Evolutionary conservation across 768 basidiomycete genomes (phyloP).

Genomic region (Termitomyces sp.): DNA sequence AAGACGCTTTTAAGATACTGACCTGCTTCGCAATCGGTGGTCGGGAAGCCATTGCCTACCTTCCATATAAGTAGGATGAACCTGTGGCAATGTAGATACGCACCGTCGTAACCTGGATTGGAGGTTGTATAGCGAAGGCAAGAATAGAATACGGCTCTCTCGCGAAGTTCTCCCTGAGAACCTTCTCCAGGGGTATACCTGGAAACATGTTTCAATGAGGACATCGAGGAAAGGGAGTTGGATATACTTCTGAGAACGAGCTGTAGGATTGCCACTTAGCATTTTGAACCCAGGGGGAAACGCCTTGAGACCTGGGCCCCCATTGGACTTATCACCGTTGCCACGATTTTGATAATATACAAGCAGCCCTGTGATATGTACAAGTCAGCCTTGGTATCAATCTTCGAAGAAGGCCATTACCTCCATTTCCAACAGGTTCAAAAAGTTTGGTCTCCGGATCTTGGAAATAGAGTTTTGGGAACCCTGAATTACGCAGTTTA

Average conservation of each 20-base stretch:
- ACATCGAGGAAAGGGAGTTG: not conserved
- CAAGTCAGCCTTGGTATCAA: not conserved
- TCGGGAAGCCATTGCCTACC: conserved; percentile 32
- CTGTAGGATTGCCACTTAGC: conserved; percentile 33
- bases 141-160: conserved; percentile 33
- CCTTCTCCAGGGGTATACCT: conserved; percentile 26
- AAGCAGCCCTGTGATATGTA: conserved; percentile 22
- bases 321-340: conserved; percentile 28
- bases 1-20: not conserved
- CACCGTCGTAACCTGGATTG: conserved; percentile 23
- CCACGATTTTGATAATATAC: conserved; percentile 40
- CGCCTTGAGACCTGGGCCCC: conserved; percentile 33
- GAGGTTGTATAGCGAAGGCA: conserved; percentile 32
- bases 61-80: not conserved
- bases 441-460: conserved; percentile 30
- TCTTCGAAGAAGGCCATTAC: conserved; percentile 9
- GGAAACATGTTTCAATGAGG: not conserved
- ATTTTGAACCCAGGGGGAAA: conserved; percentile 38
- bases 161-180: conserved; percentile 32
- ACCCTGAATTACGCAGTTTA: conserved; percentile 21
- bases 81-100: not conserved
- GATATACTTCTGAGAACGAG: conserved; percentile 28
- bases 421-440: conserved; percentile 32
- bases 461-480: conserved; percentile 36
- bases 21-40: conserved; percentile 33